Conservation (phyloP, 305 asterid species). For the Solanum hybrid region DNA sequence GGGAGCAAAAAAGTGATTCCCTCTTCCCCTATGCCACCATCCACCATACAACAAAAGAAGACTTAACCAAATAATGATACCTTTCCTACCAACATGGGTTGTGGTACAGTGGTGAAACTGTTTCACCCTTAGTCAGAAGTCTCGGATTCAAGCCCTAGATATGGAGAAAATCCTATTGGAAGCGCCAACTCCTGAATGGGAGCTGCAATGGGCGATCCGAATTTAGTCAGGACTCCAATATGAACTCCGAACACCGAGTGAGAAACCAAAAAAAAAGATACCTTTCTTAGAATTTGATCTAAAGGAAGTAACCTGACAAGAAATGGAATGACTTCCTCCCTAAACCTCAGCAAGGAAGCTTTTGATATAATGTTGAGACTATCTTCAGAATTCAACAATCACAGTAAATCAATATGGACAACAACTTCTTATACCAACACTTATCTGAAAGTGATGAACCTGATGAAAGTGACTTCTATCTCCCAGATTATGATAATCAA, state of each 20-base stretch:
- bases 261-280: not conserved
- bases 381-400: not conserved
- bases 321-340: conserved; percentile 27
- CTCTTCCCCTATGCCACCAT: not conserved
- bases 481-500: conserved; percentile 8
- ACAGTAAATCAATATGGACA: not conserved
- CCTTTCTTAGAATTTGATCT: conserved; percentile 7
- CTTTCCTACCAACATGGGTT: not conserved
- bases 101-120: not conserved
- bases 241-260: not conserved
- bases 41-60: not conserved
- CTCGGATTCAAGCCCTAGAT: not conserved
- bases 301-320: conserved; percentile 4
- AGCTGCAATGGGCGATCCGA: not conserved
- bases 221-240: not conserved
- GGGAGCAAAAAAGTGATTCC: not conserved
- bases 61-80: conserved; percentile 7
- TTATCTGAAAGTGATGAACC: conserved; percentile 16
- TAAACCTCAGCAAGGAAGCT: conserved; percentile 24
- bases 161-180: not conserved
- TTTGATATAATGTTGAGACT: not conserved
- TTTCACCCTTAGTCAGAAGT: not conserved
- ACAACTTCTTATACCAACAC: conserved; percentile 7
- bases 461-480: conserved; percentile 17
- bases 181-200: not conserved